Evolutionary conservation across 768 basidiomycete genomes (phyloP).

Genomic region (Boletales sp.): DNA sequence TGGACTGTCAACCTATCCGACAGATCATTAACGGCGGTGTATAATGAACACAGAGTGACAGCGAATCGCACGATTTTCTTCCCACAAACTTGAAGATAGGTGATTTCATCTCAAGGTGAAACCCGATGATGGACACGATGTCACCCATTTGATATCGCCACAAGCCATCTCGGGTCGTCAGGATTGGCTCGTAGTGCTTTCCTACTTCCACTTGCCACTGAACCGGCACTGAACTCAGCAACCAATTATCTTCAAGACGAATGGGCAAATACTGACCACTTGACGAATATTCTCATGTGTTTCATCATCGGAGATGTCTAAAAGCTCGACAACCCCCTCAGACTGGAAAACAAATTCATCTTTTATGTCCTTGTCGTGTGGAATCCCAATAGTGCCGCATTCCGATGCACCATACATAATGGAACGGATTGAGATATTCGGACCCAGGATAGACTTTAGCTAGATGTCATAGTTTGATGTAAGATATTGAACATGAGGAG

Average conservation of each 20-base stretch:
- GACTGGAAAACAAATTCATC: constrained; percentile 7
- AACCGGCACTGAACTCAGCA: not conserved
- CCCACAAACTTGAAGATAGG: constrained; percentile 14
- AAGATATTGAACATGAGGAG: too few species aligned
- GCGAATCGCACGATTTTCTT: constrained; percentile 14
- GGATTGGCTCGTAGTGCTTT: too few species aligned
- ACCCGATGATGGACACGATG: not conserved
- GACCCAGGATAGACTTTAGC: constrained; percentile 13
- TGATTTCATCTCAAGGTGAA: not conserved
- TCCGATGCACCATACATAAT: constrained; percentile 14
- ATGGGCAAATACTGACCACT: constrained; percentile 10
- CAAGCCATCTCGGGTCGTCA: constrained; percentile 14
- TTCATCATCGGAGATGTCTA: too few species aligned
- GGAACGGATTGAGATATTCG: not conserved
- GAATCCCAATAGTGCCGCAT: not conserved
- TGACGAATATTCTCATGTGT: constrained; percentile 1
- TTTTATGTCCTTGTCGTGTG: not conserved
- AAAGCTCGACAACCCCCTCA: not conserved
- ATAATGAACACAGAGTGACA: too few species aligned
- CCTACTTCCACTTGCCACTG: constrained; percentile 12
- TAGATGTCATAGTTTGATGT: not conserved
- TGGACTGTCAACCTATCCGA: constrained; percentile 5
- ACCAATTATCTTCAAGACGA: not conserved
- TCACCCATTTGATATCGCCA: constrained; percentile 23
- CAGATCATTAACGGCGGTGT: not conserved